Evolutionary conservation across 495 filamentous ascomycete genomes (phyloP).

Genomic region (Penicillium diatomitis): DNA sequence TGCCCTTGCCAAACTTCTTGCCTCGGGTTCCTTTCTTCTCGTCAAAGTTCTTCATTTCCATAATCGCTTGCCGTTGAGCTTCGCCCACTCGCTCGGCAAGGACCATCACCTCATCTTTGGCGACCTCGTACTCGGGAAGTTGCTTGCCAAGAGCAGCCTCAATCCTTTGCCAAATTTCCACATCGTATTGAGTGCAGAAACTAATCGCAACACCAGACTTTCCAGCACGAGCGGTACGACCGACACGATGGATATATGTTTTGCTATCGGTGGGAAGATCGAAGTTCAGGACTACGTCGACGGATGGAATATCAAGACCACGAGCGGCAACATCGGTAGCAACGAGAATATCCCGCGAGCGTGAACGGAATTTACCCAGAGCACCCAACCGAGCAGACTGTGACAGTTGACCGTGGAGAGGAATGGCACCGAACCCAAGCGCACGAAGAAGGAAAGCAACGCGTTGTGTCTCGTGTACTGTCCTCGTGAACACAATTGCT

Average conservation of each 20-base stretch:
- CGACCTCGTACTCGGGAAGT: constrained; percentile 53
- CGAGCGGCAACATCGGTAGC: constrained; percentile 92
- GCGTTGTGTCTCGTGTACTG: constrained; percentile 82
- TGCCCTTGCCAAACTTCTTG: constrained; percentile 49
- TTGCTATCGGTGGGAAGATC: constrained; percentile 78
- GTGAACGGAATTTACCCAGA: constrained; percentile 68
- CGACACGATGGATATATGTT: constrained; percentile 92
- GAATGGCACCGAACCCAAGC: constrained; percentile 78
- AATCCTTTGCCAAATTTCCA: constrained; percentile 78
- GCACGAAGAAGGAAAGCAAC: constrained; percentile 70
- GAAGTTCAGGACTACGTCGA: constrained; percentile 82
- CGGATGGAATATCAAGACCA: constrained; percentile 88
- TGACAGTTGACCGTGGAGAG: constrained; percentile 81
- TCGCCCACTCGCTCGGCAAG: constrained; percentile 69
- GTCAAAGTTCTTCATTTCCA: constrained; percentile 73
- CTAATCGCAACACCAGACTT: constrained; percentile 75
- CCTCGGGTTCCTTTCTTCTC: constrained; percentile 66
- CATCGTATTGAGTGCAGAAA: constrained; percentile 83
- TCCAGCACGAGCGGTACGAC: constrained; percentile 85
- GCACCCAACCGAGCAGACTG: constrained; percentile 78
- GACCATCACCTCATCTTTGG: constrained; percentile 84
- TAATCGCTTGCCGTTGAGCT: constrained; percentile 72
- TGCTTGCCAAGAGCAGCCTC: constrained; percentile 74
- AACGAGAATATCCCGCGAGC: constrained; percentile 71
- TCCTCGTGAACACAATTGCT: constrained; percentile 85